phyloP scores from a whole-genome alignment of 441 rosid genomes.

The Erysimum cheiri region DNA sequence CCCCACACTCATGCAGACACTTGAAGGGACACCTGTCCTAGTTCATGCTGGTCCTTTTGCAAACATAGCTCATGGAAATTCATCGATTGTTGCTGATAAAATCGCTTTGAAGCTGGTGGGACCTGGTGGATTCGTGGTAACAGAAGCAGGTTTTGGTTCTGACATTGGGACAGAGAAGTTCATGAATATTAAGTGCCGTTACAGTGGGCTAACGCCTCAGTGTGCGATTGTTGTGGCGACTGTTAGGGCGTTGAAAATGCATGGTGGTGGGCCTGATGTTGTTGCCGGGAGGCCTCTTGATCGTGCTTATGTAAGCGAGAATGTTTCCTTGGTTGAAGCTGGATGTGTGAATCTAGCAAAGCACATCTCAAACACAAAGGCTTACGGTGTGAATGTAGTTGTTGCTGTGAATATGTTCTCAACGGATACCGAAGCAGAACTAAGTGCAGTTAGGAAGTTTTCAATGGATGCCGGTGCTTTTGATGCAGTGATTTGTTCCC shows the following conservation, averaged over 20 bases:
- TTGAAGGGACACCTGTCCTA: slow-evolving; percentile 96
- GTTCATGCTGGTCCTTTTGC: slow-evolving; percentile 99
- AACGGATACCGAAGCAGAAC: slow-evolving; percentile 85
- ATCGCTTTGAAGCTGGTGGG: slow-evolving; percentile 94
- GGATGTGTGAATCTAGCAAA: slow-evolving; percentile 92
- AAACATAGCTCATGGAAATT: slow-evolving; percentile 97
- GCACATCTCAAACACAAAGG: slow-evolving; percentile 84
- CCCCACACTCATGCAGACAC: slow-evolving; percentile 98
- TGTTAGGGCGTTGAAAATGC: slow-evolving; percentile 97
- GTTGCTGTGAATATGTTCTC: slow-evolving; percentile 95
- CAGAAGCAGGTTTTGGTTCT: slow-evolving; percentile 98
- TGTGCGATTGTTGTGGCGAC: slow-evolving; percentile 96
- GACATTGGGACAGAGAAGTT: slow-evolving; percentile 99
- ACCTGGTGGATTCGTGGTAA: slow-evolving; percentile 90
- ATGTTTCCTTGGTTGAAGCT: slow-evolving; percentile 87
- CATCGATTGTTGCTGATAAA: slow-evolving; percentile 97
- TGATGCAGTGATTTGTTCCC: slow-evolving; percentile 89
- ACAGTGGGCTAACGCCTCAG: slow-evolving; percentile 87
- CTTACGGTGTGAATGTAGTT: slow-evolving; percentile 89
- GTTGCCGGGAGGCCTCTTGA: slow-evolving; percentile 98
- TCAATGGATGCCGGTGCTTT: slow-evolving; percentile 89
- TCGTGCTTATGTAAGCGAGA: slow-evolving; percentile 80
- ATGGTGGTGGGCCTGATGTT: slow-evolving; percentile 96
- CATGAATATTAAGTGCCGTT: slow-evolving; percentile 94
- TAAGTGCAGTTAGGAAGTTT: slow-evolving; percentile 75